These are phyloP conservation scores for Daldinia childiae DNA, from an alignment of 495 filamentous ascomycete genomes.

Conservation along the genomic window DNA sequence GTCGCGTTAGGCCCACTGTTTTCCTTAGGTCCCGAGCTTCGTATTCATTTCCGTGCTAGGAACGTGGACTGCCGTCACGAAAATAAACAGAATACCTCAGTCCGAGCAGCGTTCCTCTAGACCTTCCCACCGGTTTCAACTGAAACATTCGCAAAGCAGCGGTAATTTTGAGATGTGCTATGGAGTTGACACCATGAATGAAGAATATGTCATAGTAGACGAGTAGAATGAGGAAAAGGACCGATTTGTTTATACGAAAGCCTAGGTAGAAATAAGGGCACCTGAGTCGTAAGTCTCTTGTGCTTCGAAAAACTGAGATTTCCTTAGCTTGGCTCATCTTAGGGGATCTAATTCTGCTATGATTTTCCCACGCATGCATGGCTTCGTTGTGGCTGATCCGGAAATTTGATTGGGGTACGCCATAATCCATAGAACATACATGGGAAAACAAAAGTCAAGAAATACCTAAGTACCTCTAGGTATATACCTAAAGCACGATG, in stretches of 20 bases:
- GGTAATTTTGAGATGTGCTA: not conserved
- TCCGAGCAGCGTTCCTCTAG: not conserved
- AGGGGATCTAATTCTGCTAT: not conserved
- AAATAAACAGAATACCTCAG: not conserved
- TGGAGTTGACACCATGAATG: not conserved
- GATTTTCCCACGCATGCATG: not conserved
- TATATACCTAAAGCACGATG: not conserved
- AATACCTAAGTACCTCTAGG: not conserved
- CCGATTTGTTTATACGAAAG: not conserved
- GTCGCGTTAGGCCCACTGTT: constrained; percentile 3
- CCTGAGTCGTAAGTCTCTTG: not conserved
- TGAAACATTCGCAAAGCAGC: not conserved
- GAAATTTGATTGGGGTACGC: constrained; percentile 35
- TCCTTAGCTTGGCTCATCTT: constrained; percentile 17
- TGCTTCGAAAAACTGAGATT: not conserved
- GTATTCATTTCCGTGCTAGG: constrained; percentile 4
- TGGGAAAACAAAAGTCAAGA: not conserved
- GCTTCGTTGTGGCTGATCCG: constrained; percentile 21
- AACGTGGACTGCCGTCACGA: not conserved
- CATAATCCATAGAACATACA: not conserved
- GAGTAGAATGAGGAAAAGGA: not conserved
- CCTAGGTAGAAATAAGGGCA: not conserved
- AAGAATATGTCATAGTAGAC: not conserved
- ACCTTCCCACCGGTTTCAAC: not conserved
- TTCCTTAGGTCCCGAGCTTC: constrained; percentile 2